Conservation (phyloP, 495 filamentous ascomycete genomes). For the Hyaloscypha hepaticicola region DNA sequence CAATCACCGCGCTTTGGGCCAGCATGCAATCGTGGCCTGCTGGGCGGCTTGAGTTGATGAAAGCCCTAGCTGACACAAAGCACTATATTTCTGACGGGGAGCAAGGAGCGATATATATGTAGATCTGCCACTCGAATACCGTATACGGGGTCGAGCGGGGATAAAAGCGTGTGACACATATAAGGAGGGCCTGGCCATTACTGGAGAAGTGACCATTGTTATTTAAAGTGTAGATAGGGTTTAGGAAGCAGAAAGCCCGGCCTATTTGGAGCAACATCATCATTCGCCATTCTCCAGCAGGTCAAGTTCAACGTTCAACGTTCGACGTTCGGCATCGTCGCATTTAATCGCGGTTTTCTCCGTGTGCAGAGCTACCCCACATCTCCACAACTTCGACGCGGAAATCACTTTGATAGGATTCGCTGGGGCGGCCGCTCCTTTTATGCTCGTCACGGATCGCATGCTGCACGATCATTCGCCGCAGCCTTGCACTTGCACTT, state of each 20-base stretch:
- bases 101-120: not conserved
- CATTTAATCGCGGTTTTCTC: too few species aligned
- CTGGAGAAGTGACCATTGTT: not conserved
- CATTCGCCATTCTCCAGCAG: not conserved
- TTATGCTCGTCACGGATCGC: not conserved
- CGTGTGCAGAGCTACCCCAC: not conserved
- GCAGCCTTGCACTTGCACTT: not conserved
- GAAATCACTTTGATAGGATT: not conserved
- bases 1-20: not conserved
- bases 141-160: not conserved
- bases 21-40: not conserved
- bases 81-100: conserved; percentile 1
- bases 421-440: not conserved
- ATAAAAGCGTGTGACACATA: not conserved
- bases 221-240: not conserved
- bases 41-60: not conserved
- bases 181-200: not conserved
- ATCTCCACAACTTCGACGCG: not conserved
- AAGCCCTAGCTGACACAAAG: not conserved
- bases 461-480: not conserved
- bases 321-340: not conserved
- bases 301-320: not conserved
- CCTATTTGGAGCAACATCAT: not conserved
- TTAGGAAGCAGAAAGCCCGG: not conserved
- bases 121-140: not conserved